A percentile compares a stretch with the other conserved stretches of the same genome.
Evolutionary conservation across 805 yeast species (phyloP).

Genomic region (Ogataea nitratoaversa): DNA sequence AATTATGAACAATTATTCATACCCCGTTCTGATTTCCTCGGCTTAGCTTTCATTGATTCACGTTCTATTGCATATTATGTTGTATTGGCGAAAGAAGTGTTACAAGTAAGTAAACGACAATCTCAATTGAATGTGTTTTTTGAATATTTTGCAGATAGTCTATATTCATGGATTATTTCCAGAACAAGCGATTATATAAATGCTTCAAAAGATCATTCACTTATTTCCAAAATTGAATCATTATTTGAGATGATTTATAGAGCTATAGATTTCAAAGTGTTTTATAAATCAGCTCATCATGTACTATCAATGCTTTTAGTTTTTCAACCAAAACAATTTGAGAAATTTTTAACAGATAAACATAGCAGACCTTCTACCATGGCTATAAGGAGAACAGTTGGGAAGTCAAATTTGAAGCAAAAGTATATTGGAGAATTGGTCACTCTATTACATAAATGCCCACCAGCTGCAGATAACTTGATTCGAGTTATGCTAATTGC

Average conservation of each 20-base stretch:
- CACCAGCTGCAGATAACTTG: conserved; percentile 28
- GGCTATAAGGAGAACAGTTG: conserved; percentile 22
- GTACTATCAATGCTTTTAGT: conserved; percentile 33
- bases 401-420: conserved; percentile 19
- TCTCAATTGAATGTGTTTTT: conserved; percentile 43
- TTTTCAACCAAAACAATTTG: conserved; percentile 30
- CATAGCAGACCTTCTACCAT: conserved; percentile 18
- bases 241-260: conserved; percentile 35
- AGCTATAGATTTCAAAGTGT: conserved; percentile 26
- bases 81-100: conserved; percentile 34
- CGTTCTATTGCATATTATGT: conserved; percentile 34
- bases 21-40: conserved; percentile 43
- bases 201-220: conserved; percentile 10
- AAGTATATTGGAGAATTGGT: conserved; percentile 24
- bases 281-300: conserved; percentile 26
- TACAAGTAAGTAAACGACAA: conserved; percentile 36
- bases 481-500: conserved; percentile 32
- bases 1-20: conserved; percentile 35
- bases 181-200: conserved; percentile 42
- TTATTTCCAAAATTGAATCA: conserved; percentile 27
- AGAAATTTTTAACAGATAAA: conserved; percentile 22
- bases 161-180: conserved; percentile 47
- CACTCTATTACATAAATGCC: conserved; percentile 19
- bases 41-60: conserved; percentile 38
- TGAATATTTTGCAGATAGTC: conserved; percentile 41